Percentiles rank a stretch among this genome's conserved stretches.
Conservation (phyloP, 2,329 filamentous ascomycete genomes). For the Xylaria sp. region DNA sequence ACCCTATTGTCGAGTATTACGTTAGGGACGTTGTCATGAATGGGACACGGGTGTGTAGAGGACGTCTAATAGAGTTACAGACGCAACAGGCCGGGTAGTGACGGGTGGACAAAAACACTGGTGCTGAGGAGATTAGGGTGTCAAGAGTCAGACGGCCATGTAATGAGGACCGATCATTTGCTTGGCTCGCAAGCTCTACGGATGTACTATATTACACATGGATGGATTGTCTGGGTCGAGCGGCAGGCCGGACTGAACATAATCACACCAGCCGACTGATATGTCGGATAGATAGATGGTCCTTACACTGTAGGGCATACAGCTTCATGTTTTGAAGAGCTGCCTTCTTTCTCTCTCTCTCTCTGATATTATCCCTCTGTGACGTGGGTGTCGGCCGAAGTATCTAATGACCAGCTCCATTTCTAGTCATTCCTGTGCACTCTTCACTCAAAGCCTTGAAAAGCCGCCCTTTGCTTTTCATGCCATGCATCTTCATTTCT, state of each 20-base stretch:
- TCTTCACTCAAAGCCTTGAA: not conserved
- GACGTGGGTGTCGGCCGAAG: not conserved
- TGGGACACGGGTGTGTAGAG: conserved; percentile 24
- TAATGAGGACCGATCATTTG: conserved; percentile 9
- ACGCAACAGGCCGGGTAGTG: conserved; percentile 2
- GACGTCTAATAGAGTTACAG: conserved; percentile 16
- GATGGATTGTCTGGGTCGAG: conserved; percentile 13
- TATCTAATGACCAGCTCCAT: not conserved
- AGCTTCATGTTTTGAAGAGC: conserved; percentile 1
- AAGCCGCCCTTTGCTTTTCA: not conserved
- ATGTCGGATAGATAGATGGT: conserved; percentile 16
- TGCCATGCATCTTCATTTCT: not conserved
- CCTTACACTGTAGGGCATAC: conserved; percentile 18
- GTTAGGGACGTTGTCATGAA: conserved; percentile 15
- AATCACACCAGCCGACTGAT: conserved; percentile 14
- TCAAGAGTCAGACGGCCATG: not conserved
- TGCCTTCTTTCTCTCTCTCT: not conserved
- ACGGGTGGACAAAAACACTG: not conserved
- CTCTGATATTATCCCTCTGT: not conserved
- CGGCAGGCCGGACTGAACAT: not conserved
- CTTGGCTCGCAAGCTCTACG: conserved; percentile 23
- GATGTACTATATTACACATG: conserved; percentile 40
- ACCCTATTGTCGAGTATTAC: not conserved
- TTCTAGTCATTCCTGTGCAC: not conserved
- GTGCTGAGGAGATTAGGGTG: not conserved